Conservation (phyloP, 2,329 filamentous ascomycete genomes). For the Diaporthe citriasiana region DNA sequence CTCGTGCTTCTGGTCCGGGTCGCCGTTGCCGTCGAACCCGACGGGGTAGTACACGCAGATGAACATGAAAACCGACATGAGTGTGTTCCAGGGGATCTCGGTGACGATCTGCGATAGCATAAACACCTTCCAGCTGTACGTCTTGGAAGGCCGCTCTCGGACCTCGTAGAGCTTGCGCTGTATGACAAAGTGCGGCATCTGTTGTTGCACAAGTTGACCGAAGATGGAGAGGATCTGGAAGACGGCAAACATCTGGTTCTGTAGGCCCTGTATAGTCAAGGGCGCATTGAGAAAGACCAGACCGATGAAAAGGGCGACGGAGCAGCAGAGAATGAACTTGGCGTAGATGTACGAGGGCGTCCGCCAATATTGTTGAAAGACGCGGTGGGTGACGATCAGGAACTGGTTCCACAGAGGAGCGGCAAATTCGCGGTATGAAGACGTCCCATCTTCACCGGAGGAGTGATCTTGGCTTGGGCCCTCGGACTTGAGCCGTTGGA, state of each 20-base stretch:
- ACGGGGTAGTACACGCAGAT: constrained; percentile 90
- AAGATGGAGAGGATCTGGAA: constrained; percentile 90
- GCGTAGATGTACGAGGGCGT: constrained; percentile 91
- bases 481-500: constrained; percentile 45
- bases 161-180: constrained; percentile 88
- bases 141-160: constrained; percentile 85
- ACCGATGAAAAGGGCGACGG: constrained; percentile 81
- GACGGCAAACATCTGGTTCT: constrained; percentile 89
- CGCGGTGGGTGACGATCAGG: constrained; percentile 76
- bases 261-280: constrained; percentile 81
- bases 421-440: constrained; percentile 81
- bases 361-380: constrained; percentile 94
- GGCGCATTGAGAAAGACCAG: constrained; percentile 83
- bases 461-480: constrained; percentile 55
- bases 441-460: background rate
- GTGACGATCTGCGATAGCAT: constrained; percentile 87
- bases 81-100: constrained; percentile 86
- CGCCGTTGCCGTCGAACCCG: constrained; percentile 80
- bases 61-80: constrained; percentile 83
- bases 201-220: constrained; percentile 82
- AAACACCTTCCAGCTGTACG: constrained; percentile 88
- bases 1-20: constrained; percentile 72
- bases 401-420: constrained; percentile 80
- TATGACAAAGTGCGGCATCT: constrained; percentile 88
- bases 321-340: constrained; percentile 77